Evolutionary conservation across 345 rosid species (phyloP).

Genomic region (Draba incana): DNA sequence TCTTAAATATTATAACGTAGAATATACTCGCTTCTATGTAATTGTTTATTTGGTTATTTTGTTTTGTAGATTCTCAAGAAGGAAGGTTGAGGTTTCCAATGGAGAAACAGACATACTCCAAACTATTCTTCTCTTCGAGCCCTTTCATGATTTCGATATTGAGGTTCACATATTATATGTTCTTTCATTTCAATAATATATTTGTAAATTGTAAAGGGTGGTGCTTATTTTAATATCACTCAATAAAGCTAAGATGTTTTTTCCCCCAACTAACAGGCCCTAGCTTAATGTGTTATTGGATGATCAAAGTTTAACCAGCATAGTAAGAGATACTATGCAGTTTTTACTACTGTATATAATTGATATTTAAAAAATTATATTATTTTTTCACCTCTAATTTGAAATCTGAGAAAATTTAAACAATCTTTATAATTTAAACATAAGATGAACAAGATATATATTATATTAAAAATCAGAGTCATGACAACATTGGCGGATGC

Average conservation of each 20-base stretch:
- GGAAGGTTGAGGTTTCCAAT: conserved; percentile 36
- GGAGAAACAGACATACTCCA: conserved; percentile 45
- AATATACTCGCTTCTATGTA: conserved; percentile 18
- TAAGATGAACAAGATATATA: too few relatives aligned
- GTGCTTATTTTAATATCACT: not conserved
- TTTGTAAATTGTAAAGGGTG: not conserved
- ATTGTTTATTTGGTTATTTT: conserved; percentile 27
- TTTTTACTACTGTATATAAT: not conserved
- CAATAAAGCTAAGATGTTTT: not conserved
- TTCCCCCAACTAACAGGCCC: not conserved
- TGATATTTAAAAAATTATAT: too few relatives aligned
- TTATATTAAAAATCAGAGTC: too few relatives aligned
- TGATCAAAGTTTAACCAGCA: conserved; percentile 5
- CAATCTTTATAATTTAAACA: too few relatives aligned
- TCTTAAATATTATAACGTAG: conserved; percentile 1
- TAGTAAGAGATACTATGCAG: not conserved
- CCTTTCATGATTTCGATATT: conserved; percentile 37
- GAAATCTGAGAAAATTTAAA: too few relatives aligned
- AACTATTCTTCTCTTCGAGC: conserved; percentile 38
- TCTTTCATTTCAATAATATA: conserved; percentile 17
- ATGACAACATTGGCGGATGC: too few relatives aligned
- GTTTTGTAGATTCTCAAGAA: conserved; percentile 40
- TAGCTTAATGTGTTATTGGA: not conserved
- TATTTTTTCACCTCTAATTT: too few relatives aligned
- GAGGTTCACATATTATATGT: conserved; percentile 12